Evolutionary conservation across 1,139 yeast genomes (phyloP).

Genomic region (Diutina ranongensis): DNA sequence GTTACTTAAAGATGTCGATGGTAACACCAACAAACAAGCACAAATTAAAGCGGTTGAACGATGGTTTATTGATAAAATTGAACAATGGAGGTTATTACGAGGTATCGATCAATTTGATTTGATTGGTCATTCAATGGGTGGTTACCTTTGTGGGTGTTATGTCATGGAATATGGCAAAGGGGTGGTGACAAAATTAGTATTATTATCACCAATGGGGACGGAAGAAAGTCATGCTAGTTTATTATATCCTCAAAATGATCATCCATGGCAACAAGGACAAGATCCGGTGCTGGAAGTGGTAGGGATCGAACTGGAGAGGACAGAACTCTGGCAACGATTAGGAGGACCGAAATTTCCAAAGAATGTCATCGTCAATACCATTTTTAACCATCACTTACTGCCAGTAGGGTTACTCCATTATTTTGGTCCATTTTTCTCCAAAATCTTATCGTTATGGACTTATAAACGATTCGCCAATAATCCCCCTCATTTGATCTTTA

Average conservation of each 20-base stretch:
- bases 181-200: slow-evolving; percentile 20
- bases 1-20: slow-evolving; percentile 16
- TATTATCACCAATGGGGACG: slow-evolving; percentile 38
- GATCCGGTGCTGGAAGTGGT: slow-evolving; percentile 14
- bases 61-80: slow-evolving; percentile 34
- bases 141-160: slow-evolving; percentile 29
- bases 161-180: slow-evolving; percentile 22
- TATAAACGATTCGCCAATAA: slow-evolving; percentile 22
- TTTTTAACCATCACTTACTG: slow-evolving; percentile 30
- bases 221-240: slow-evolving; percentile 28
- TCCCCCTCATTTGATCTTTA: slow-evolving; percentile 19
- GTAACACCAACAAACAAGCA: slow-evolving; percentile 15
- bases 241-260: slow-evolving; percentile 14
- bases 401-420: slow-evolving; percentile 31
- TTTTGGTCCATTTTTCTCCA: slow-evolving; percentile 27
- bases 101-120: slow-evolving; percentile 19
- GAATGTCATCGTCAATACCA: slow-evolving; percentile 18
- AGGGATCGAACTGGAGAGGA: slow-evolving; percentile 14
- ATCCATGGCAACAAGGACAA: slow-evolving; percentile 9
- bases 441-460: slow-evolving; percentile 32
- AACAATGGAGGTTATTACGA: slow-evolving; percentile 24
- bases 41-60: slow-evolving; percentile 26
- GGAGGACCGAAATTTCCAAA: slow-evolving; percentile 33
- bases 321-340: slow-evolving; percentile 20
- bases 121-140: slow-evolving; percentile 37